These are phyloP conservation scores for Vigna trinervia DNA, from an alignment of 306 rosid species.

Conservation along the genomic window DNA sequence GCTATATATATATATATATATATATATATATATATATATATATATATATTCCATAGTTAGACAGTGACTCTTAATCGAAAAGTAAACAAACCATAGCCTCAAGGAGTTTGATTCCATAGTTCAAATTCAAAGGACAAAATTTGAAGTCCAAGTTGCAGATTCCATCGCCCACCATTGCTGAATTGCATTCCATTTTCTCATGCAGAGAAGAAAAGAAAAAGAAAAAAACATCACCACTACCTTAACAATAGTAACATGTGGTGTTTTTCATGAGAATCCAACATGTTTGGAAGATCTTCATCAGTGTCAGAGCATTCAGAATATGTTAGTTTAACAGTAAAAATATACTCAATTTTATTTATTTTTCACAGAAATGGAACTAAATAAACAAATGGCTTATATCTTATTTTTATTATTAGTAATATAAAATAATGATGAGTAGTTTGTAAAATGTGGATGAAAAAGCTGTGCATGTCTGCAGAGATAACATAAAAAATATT, in stretches of 20 bases:
- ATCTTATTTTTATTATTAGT: neutral
- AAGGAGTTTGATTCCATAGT: neutral
- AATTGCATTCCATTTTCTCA: slow-evolving; percentile 10
- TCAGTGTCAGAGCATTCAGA: slow-evolving; percentile 4
- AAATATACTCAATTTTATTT: slow-evolving; percentile 2
- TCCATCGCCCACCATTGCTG: slow-evolving; percentile 43
- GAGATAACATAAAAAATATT: slow-evolving; percentile 20
- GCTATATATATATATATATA: too few species aligned
- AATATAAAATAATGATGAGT: neutral
- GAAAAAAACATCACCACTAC: neutral
- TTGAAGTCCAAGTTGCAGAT: slow-evolving; percentile 39
- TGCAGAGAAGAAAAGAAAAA: neutral
- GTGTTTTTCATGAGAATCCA: slow-evolving; percentile 6
- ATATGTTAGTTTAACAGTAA: neutral
- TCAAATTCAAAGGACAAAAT: slow-evolving; percentile 31
- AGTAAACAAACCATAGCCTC: too few species aligned
- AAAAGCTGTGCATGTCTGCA: neutral
- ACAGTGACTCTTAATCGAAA: too few species aligned
- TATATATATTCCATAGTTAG: too few species aligned
- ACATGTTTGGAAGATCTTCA: slow-evolving; percentile 28
- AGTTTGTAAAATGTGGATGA: neutral
- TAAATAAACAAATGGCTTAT: neutral
- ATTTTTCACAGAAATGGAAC: neutral
- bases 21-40: too few species aligned
- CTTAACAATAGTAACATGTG: neutral